Evolutionary conservation across 148 eudicot genomes (phyloP).

Genomic region (Cornus florida): DNA sequence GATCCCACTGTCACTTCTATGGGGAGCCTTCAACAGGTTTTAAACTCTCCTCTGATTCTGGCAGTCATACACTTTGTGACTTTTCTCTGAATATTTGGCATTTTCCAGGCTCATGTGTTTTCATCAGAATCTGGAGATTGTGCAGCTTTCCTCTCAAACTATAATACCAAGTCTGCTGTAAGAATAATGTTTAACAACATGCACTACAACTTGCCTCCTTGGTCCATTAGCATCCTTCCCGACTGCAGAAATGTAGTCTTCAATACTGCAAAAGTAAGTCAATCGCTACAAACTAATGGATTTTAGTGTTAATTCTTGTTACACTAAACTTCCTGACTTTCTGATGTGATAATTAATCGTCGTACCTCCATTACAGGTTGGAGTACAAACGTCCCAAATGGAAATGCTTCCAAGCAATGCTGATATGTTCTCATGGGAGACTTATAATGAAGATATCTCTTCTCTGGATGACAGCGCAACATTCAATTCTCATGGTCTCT

Average conservation of each 20-base stretch:
- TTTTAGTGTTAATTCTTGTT: background rate
- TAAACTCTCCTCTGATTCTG: conserved; percentile 1
- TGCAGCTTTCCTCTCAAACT: conserved; percentile 86
- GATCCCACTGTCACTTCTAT: conserved; percentile 72
- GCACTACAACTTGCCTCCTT: conserved; percentile 92
- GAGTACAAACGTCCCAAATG: conserved; percentile 80
- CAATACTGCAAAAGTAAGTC: conserved; percentile 89
- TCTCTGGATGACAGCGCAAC: conserved; percentile 52
- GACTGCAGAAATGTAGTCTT: conserved; percentile 85
- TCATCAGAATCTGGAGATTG: conserved; percentile 68
- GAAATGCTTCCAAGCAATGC: conserved; percentile 64
- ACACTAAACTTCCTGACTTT: background rate
- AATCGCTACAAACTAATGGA: background rate
- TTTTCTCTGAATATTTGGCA: background rate
- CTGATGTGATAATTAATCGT: background rate
- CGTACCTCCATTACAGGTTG: conserved; percentile 50
- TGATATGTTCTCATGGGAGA: conserved; percentile 67
- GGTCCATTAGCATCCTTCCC: conserved; percentile 99
- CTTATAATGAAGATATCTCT: conserved; percentile 72
- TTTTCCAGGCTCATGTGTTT: conserved; percentile 78
- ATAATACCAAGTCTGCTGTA: conserved; percentile 56
- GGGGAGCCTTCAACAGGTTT: conserved; percentile 78
- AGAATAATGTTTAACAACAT: conserved; percentile 72
- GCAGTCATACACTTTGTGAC: background rate
- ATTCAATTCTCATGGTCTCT: conserved; percentile 65